These are phyloP conservation scores for Hypoxylon perforatum DNA, from an alignment of 495 filamentous ascomycete genomes.

Conservation along the genomic window DNA sequence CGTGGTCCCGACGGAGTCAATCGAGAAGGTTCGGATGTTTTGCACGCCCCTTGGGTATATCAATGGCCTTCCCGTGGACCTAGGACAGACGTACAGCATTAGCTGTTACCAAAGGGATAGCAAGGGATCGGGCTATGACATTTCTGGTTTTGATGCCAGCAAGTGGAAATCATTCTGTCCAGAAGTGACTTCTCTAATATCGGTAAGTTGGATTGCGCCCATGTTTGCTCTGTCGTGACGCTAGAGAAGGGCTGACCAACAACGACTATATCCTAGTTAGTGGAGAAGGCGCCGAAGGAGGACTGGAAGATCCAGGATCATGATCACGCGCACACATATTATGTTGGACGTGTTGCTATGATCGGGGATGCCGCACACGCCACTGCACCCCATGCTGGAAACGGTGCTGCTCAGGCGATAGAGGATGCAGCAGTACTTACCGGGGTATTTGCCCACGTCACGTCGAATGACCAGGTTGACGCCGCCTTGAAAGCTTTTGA, in stretches of 20 bases:
- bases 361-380: slow-evolving; percentile 60
- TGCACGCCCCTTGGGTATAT: neutral
- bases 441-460: neutral
- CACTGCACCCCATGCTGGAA: slow-evolving; percentile 58
- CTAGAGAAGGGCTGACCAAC: neutral
- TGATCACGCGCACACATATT: neutral
- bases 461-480: neutral
- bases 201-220: neutral
- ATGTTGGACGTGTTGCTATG: neutral
- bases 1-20: neutral
- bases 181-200: neutral
- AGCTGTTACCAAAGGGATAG: neutral
- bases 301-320: slow-evolving; percentile 3
- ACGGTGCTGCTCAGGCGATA: slow-evolving; percentile 61
- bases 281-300: neutral
- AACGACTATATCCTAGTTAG: neutral
- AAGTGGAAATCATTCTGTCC: neutral
- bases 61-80: neutral
- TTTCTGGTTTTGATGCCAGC: neutral
- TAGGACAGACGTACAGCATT: neutral
- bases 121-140: neutral
- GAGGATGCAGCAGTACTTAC: slow-evolving; percentile 50
- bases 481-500: neutral
- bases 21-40: neutral
- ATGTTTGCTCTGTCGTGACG: neutral